Evolutionary conservation across 1,284 basidiomycete genomes (phyloP).

Genomic region (Neolentinus lepideus): DNA sequence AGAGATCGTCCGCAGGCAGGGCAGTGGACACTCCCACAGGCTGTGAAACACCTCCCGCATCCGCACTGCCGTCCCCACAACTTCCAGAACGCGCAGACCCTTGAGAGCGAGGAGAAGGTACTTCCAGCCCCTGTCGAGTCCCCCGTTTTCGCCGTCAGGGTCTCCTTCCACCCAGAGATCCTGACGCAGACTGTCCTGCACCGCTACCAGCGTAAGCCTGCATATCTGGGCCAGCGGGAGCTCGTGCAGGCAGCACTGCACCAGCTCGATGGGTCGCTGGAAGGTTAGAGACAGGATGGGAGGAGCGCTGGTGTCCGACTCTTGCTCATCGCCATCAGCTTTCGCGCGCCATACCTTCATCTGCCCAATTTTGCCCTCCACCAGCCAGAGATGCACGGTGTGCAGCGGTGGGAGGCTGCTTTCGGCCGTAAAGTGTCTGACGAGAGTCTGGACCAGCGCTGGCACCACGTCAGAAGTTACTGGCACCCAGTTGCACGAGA

Average conservation of each 20-base stretch:
- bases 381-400: not conserved
- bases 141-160: not conserved
- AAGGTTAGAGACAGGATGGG: not conserved
- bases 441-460: not conserved
- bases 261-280: not conserved
- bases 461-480: not conserved
- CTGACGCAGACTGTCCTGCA: not conserved
- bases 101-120: not conserved
- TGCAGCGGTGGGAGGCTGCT: not conserved
- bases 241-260: not conserved
- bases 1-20: not conserved
- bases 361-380: not conserved
- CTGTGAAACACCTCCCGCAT: not conserved
- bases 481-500: not conserved
- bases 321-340: not conserved
- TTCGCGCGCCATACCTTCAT: not conserved
- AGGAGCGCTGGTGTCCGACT: not conserved
- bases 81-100: not conserved
- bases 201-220: not conserved
- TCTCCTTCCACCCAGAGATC: not conserved
- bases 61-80: not conserved
- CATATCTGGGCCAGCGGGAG: not conserved
- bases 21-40: not conserved
- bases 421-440: not conserved
- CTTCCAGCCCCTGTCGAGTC: not conserved